A percentile compares a stretch with the other conserved stretches of the same genome.
Evolutionary conservation across 306 rosid genomes (phyloP).

Genomic region (Fragaria ananassa): DNA sequence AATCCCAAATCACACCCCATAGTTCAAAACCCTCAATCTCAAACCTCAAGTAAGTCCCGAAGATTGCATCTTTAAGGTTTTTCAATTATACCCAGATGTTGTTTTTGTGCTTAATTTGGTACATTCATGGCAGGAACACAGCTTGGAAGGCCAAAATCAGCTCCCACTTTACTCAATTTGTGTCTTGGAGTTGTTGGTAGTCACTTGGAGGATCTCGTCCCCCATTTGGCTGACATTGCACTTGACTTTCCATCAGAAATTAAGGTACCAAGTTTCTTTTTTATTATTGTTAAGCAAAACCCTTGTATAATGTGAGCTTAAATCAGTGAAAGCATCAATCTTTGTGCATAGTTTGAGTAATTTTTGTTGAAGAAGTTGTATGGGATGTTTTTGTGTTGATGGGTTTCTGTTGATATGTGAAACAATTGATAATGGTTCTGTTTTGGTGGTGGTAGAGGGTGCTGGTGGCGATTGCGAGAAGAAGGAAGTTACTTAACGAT

Average conservation of each 20-base stretch:
- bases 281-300: neutral
- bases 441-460: conserved; percentile 44
- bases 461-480: conserved; percentile 68
- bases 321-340: neutral
- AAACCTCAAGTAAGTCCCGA: conserved; percentile 36
- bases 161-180: conserved; percentile 64
- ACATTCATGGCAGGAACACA: conserved; percentile 36
- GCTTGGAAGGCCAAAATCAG: conserved; percentile 44
- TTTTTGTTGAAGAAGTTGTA: neutral
- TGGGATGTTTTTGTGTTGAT: neutral
- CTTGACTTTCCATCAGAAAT: conserved; percentile 63
- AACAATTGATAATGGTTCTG: neutral
- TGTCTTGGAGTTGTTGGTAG: conserved; percentile 78
- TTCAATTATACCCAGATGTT: neutral
- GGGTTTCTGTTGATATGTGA: neutral
- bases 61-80: neutral
- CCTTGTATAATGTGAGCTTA: neutral
- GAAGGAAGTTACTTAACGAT: conserved; percentile 72
- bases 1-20: conserved; percentile 43
- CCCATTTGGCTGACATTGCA: conserved; percentile 68
- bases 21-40: conserved; percentile 24
- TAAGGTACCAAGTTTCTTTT: conserved; percentile 41
- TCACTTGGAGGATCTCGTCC: conserved; percentile 76
- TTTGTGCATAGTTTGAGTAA: neutral
- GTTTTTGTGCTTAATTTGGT: neutral